Evolutionary conservation across 306 rosid species (phyloP), one percentile per base, ranked within the genome.

Genomic region (Adenanthera pavonina): DNA sequence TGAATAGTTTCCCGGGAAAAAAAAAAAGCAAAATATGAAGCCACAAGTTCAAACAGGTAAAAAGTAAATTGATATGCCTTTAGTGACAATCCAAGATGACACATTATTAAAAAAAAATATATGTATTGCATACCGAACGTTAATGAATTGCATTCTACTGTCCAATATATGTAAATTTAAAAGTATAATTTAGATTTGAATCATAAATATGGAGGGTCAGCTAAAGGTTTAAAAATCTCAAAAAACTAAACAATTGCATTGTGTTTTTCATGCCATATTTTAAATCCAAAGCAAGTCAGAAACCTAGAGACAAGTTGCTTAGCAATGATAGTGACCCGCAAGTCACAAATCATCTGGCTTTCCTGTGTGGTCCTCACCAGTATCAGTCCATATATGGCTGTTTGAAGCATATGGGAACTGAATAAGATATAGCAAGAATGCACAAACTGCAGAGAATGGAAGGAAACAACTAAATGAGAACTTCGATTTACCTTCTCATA

Each of bases 371-470:
- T 95, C 70, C 46, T 88, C 93, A 73, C 93, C 99, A 54, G 96
- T 93, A 83, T 95, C 99, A 12, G 94, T 95, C 98, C 99, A 95
- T 77, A 93, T 90, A 15, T 95, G 97, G 82, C 99, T 95, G 90
- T 84, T 84, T 72, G 74, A 84, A 76, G 64, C 69, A 76, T 33
- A 75, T 46, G 74, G 79, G 53, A 83, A 76, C 77, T 46, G 70
- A 78, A 70, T 77, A 13, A 46, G 64, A 77, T 60, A 64, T 35
- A 79, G 67, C 48, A 74, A 47, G 41, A 61, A 78, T 78, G 86
- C 53, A 49, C 30, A 25, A 62, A 33, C 9, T 40, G 71, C 35
- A 46, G n/a, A 13, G 12, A 17, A 70, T 34, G 69, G 59, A 81
- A 71, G 64, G 60, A 33, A 79, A 84, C 54, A 70, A 80, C 68